Conservation (phyloP, 2,329 filamentous ascomycete species). For the Aspergillus ochraceus region DNA sequence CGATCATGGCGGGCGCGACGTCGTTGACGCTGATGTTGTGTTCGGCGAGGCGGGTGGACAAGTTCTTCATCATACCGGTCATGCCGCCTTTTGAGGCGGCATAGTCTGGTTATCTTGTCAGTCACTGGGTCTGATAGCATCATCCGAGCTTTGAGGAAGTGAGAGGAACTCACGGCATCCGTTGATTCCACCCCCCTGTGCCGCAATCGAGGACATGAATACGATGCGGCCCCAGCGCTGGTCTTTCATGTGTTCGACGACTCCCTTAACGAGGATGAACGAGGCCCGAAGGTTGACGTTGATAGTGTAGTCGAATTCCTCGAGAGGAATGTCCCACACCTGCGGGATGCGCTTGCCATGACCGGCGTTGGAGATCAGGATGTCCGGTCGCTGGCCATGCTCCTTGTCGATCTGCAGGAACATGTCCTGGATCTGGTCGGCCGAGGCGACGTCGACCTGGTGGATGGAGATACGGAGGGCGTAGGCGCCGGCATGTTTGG, state of each 20-base stretch:
- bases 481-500: slow-evolving; percentile 26
- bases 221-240: slow-evolving; percentile 65
- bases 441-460: slow-evolving; percentile 58
- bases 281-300: slow-evolving; percentile 63
- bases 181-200: slow-evolving; percentile 63
- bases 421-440: slow-evolving; percentile 54
- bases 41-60: slow-evolving; percentile 59
- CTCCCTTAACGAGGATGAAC: slow-evolving; percentile 62
- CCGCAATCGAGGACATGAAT: slow-evolving; percentile 64
- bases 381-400: slow-evolving; percentile 60
- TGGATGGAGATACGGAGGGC: slow-evolving; percentile 53
- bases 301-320: slow-evolving; percentile 65
- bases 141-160: neutral
- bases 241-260: slow-evolving; percentile 60
- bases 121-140: neutral
- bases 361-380: slow-evolving; percentile 67
- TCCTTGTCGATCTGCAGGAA: slow-evolving; percentile 55
- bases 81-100: slow-evolving; percentile 64
- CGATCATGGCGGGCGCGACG: slow-evolving; percentile 69
- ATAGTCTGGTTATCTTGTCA: slow-evolving; percentile 36
- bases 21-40: slow-evolving; percentile 67
- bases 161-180: slow-evolving; percentile 49
- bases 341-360: slow-evolving; percentile 61
- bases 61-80: slow-evolving; percentile 65
- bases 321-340: slow-evolving; percentile 60